Evolutionary conservation across 2,329 filamentous ascomycete species (phyloP).

Genomic region (Huntiella moniliformis): DNA sequence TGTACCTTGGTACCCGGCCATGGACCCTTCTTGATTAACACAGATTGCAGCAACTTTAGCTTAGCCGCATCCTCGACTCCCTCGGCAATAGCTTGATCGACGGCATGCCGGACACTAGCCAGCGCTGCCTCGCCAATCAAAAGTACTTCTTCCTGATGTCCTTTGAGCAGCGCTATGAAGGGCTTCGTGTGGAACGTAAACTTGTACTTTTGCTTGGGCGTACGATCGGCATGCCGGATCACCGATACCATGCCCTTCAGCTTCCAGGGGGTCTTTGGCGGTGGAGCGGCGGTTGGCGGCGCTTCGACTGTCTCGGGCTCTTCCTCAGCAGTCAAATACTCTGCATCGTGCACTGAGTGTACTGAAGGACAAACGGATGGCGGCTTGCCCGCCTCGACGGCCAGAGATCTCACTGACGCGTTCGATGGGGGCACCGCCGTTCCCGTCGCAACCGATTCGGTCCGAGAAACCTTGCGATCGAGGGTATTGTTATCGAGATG

Average conservation of each 20-base stretch:
- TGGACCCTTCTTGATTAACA: constrained; percentile 75
- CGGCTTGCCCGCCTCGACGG: constrained; percentile 14
- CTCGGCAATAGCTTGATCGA: constrained; percentile 58
- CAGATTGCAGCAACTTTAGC: constrained; percentile 67
- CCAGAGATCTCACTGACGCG: constrained; percentile 6
- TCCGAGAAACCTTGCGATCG: constrained; percentile 1
- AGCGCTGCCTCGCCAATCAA: constrained; percentile 82
- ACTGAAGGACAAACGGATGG: constrained; percentile 23
- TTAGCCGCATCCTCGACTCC: constrained; percentile 74
- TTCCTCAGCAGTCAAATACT: constrained; percentile 12
- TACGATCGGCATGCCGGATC: constrained; percentile 88
- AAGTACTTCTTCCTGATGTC: constrained; percentile 89
- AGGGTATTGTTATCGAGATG: background rate
- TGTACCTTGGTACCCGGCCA: constrained; percentile 97
- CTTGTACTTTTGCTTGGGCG: constrained; percentile 98
- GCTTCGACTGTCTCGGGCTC: constrained; percentile 1
- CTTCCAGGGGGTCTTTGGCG: constrained; percentile 90
- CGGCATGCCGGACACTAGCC: constrained; percentile 73
- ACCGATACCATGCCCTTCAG: constrained; percentile 95
- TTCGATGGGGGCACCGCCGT: constrained; percentile 3
- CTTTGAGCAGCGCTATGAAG: constrained; percentile 85
- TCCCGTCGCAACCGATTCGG: constrained; percentile 1
- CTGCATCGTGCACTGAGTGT: constrained; percentile 18
- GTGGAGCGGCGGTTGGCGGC: constrained; percentile 33
- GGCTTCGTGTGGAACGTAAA: constrained; percentile 96